These are phyloP conservation scores for Plasmodium berghei DNA, from an alignment of 169 alveolate genomes.

Conservation along the genomic window DNA sequence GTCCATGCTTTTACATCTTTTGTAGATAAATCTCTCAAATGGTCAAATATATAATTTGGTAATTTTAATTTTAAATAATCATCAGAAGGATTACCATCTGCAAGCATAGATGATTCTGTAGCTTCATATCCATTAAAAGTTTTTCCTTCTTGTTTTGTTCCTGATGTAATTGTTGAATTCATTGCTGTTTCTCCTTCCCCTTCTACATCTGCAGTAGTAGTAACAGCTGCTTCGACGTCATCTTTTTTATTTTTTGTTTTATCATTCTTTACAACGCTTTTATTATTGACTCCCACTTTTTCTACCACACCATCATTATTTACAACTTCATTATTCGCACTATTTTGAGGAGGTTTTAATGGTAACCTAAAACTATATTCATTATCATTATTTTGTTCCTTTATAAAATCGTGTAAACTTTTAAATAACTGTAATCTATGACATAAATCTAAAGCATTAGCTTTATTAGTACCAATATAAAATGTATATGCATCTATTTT, in stretches of 20 bases:
- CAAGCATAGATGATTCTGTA: conserved; percentile 1
- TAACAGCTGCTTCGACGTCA: not conserved
- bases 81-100: not conserved
- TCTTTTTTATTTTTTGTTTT: conserved; percentile 2
- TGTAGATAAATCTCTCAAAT: conserved; percentile 78
- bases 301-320: not conserved
- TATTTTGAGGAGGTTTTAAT: not conserved
- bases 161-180: too few relatives aligned
- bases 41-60: conserved; percentile 79
- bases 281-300: not conserved
- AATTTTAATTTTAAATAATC: conserved; percentile 78
- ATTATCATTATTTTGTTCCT: conserved; percentile 82
- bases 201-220: not conserved
- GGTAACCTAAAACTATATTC: conserved; percentile 86
- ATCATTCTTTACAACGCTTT: conserved; percentile 7
- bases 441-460: conserved; percentile 80
- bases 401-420: conserved; percentile 75
- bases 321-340: too few relatives aligned
- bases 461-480: conserved; percentile 79
- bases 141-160: not conserved
- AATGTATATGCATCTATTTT: conserved; percentile 76
- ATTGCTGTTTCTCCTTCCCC: not conserved
- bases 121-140: conserved; percentile 15
- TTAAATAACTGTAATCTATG: conserved; percentile 78
- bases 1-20: conserved; percentile 88